Percentiles rank a stretch among this genome's conserved stretches.
These are phyloP conservation scores for Blastocystis hominis DNA, from an alignment of 352 stramenopile species.

Conservation along the genomic window DNA sequence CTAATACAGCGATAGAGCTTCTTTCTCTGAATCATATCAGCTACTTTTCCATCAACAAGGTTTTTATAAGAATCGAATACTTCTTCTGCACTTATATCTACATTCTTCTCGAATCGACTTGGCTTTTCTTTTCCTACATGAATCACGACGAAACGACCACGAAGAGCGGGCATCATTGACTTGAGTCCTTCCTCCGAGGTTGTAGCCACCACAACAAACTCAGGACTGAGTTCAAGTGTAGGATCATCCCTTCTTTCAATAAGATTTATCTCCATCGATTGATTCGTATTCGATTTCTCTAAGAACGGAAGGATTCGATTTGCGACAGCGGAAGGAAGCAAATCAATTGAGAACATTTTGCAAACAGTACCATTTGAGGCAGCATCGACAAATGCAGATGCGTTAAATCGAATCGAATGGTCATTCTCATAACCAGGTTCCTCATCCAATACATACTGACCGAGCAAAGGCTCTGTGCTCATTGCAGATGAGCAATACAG, in stretches of 20 bases:
- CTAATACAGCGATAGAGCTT: neutral
- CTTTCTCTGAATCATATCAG: neutral
- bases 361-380: neutral
- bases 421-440: neutral
- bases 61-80: neutral
- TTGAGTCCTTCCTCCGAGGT: constrained; percentile 5
- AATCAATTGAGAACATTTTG: constrained; percentile 24
- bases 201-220: constrained; percentile 21
- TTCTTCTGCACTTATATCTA: neutral
- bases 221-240: neutral
- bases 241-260: neutral
- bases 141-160: constrained; percentile 19
- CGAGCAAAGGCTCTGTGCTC: constrained; percentile 30
- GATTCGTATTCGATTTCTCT: neutral
- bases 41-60: neutral
- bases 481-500: neutral
- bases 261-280: neutral
- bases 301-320: constrained; percentile 20
- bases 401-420: neutral
- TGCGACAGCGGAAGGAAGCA: constrained; percentile 4
- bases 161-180: constrained; percentile 15
- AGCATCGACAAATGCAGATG: neutral
- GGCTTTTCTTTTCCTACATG: neutral
- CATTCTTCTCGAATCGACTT: neutral
- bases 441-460: neutral